These are phyloP conservation scores for Echria macrotheca DNA, from an alignment of 495 filamentous ascomycete genomes.

Conservation along the genomic window DNA sequence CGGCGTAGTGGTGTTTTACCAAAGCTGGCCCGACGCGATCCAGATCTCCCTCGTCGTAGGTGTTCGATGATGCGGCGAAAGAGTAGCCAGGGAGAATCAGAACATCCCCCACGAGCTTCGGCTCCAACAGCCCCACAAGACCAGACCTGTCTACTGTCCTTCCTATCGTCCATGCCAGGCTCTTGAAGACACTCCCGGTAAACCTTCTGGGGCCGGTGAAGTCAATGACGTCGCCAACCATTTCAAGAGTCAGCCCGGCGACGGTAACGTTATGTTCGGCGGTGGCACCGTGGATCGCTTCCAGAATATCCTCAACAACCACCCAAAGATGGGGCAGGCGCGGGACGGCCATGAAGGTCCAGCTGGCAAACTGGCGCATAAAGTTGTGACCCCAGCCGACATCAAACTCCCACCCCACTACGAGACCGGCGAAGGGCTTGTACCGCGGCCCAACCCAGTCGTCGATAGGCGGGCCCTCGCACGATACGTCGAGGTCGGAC, in stretches of 20 bases:
- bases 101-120: slow-evolving; percentile 11
- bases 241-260: not conserved
- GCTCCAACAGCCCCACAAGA: not conserved
- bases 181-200: slow-evolving; percentile 6
- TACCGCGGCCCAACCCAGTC: slow-evolving; percentile 3
- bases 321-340: slow-evolving; percentile 4
- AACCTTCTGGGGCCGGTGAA: slow-evolving; percentile 8
- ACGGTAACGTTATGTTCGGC: not conserved
- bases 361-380: slow-evolving; percentile 10
- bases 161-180: not conserved
- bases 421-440: not conserved
- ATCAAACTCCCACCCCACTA: slow-evolving; percentile 16
- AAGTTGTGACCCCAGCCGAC: slow-evolving; percentile 9
- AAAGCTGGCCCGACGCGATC: not conserved
- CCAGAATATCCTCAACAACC: slow-evolving; percentile 9
- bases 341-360: slow-evolving; percentile 8
- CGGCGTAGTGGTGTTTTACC: slow-evolving; percentile 14
- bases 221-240: slow-evolving; percentile 13
- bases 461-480: slow-evolving; percentile 5
- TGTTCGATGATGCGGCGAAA: slow-evolving; percentile 6
- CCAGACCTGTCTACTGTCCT: not conserved
- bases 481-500: slow-evolving; percentile 15
- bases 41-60: not conserved
- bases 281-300: not conserved
- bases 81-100: slow-evolving; percentile 11